Conservation (phyloP, 2,329 filamentous ascomycete genomes). For the Nemania abortiva region DNA sequence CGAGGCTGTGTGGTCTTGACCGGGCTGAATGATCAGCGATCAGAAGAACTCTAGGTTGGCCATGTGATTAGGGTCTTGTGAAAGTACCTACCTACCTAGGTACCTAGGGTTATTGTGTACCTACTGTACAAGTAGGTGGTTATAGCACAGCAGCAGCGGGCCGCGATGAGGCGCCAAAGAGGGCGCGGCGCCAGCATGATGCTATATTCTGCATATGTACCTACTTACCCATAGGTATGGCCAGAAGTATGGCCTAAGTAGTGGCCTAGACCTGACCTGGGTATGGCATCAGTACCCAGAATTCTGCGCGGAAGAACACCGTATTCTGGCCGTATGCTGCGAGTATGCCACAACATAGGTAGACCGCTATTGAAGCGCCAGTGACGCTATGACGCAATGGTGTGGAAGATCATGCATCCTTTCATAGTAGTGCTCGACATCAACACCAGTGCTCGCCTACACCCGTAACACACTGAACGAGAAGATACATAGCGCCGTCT, state of each 20-base stretch:
- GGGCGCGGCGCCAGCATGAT: background rate
- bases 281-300: too few species aligned
- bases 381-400: slow-evolving; percentile 26
- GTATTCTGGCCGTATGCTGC: background rate
- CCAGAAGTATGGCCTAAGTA: too few species aligned
- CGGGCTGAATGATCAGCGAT: slow-evolving; percentile 18
- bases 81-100: background rate
- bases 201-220: too few species aligned
- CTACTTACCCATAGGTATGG: too few species aligned
- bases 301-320: background rate
- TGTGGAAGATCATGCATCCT: slow-evolving; percentile 25
- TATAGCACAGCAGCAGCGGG: background rate
- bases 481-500: background rate
- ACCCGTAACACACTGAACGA: too few species aligned
- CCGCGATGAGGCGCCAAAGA: background rate
- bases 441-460: too few species aligned
- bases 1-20: slow-evolving; percentile 14
- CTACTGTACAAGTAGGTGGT: too few species aligned
- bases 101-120: too few species aligned
- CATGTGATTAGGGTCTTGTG: slow-evolving; percentile 25
- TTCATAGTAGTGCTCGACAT: background rate
- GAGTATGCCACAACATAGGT: background rate
- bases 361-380: slow-evolving; percentile 13
- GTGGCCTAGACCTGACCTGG: too few species aligned
- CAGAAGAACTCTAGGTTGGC: slow-evolving; percentile 11